These are phyloP conservation scores for Solanum hybrid DNA, from an alignment of 305 asterid genomes.

Conservation along the genomic window DNA sequence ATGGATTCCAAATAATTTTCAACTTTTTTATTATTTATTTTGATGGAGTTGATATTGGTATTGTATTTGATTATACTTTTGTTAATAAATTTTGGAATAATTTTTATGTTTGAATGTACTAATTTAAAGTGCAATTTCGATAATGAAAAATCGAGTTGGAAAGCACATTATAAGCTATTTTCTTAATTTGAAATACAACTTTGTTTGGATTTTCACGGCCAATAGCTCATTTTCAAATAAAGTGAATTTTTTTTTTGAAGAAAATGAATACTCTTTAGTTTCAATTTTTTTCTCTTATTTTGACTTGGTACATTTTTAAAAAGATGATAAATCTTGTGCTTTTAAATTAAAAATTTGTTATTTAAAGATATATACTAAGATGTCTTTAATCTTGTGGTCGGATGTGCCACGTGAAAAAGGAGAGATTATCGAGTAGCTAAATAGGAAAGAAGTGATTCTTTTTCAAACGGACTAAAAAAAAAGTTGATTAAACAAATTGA, in stretches of 20 bases:
- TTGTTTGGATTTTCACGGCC: not conserved
- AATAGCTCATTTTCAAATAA: not conserved
- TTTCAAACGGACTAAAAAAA: no score
- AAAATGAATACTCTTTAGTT: not conserved
- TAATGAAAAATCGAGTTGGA: not conserved
- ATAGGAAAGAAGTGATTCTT: not conserved
- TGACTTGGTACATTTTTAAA: not conserved
- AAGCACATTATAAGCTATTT: not conserved
- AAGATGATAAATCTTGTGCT: no score
- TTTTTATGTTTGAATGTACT: not conserved
- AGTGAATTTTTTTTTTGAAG: not conserved
- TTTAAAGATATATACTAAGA: no score
- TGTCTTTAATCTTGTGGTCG: not conserved
- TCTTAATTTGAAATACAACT: not conserved
- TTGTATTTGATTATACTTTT: not conserved
- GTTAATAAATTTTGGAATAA: accelerated
- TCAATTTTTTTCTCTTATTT: no score
- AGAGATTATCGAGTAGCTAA: accelerated
- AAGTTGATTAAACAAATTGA: no score
- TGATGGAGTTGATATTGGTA: not conserved
- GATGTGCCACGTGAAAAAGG: not conserved
- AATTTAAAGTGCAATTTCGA: not conserved
- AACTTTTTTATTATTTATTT: no score
- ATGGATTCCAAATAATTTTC: not conserved
- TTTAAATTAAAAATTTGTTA: not conserved